These are phyloP conservation scores for Rhodocollybia butyracea DNA, from an alignment of 768 basidiomycete genomes.

Conservation along the genomic window DNA sequence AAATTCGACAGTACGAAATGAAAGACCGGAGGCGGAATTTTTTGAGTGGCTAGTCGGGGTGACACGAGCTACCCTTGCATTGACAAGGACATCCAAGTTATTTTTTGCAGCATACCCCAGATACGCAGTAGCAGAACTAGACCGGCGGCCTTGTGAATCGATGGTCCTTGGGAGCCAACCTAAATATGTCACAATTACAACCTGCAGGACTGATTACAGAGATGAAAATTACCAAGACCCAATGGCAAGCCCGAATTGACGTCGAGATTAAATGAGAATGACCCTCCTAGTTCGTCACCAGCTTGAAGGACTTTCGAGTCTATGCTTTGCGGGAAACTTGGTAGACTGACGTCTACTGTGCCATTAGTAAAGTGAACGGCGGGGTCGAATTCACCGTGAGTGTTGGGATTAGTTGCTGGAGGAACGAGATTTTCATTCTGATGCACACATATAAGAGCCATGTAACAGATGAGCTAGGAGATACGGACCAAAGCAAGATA, in stretches of 20 bases:
- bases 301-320: conserved; percentile 35
- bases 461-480: background rate
- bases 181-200: background rate
- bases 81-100: conserved; percentile 34
- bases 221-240: conserved; percentile 1
- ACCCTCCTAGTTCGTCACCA: conserved; percentile 25
- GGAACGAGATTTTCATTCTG: conserved; percentile 24
- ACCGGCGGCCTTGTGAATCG: conserved; percentile 25
- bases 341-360: conserved; percentile 26
- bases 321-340: conserved; percentile 20
- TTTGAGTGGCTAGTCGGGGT: conserved; percentile 10
- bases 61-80: conserved; percentile 28
- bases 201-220: too few species aligned
- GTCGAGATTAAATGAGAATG: conserved; percentile 34
- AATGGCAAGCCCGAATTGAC: conserved; percentile 24
- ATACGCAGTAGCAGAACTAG: conserved; percentile 36
- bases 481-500: conserved; percentile 14
- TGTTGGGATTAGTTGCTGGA: conserved; percentile 29
- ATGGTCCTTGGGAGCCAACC: conserved; percentile 32
- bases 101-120: conserved; percentile 26
- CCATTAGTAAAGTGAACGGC: conserved; percentile 26
- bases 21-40: background rate
- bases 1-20: conserved; percentile 5
- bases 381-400: conserved; percentile 29
- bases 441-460: background rate